Evolutionary conservation across 768 basidiomycete species (phyloP).

Genomic region (Amanita thiersii): DNA sequence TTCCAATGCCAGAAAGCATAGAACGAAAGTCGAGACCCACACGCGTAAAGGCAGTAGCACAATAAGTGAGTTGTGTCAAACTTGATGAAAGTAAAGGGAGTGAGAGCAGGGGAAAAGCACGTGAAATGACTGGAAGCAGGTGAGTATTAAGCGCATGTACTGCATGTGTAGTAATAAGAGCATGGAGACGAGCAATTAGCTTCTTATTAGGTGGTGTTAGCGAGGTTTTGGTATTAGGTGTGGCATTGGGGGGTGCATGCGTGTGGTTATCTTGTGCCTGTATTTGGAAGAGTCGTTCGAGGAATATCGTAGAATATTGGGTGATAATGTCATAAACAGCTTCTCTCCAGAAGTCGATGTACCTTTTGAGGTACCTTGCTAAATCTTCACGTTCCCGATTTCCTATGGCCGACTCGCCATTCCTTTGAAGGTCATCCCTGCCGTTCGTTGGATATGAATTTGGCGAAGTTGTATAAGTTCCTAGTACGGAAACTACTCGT

Average conservation of each 20-base stretch:
- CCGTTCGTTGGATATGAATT: neutral
- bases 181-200: conserved; percentile 28
- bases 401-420: conserved; percentile 38
- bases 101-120: conserved; percentile 53
- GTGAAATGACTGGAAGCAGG: conserved; percentile 59
- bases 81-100: conserved; percentile 68
- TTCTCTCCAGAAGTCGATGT: conserved; percentile 88
- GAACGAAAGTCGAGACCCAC: conserved; percentile 85
- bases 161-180: conserved; percentile 58
- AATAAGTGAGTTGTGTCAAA: conserved; percentile 91
- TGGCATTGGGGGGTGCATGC: conserved; percentile 10
- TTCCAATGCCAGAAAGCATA: conserved; percentile 59
- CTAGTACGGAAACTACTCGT: conserved; percentile 18
- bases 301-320: conserved; percentile 85
- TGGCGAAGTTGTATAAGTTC: neutral
- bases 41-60: conserved; percentile 85
- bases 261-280: conserved; percentile 10
- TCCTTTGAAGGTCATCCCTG: conserved; percentile 12
- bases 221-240: conserved; percentile 10
- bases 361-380: conserved; percentile 72
- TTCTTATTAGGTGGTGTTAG: conserved; percentile 14
- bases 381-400: conserved; percentile 65
- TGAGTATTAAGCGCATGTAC: conserved; percentile 51
- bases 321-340: conserved; percentile 88
- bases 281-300: conserved; percentile 48